Conservation (phyloP, 768 basidiomycete species). For the Tephrocybe sp. region DNA sequence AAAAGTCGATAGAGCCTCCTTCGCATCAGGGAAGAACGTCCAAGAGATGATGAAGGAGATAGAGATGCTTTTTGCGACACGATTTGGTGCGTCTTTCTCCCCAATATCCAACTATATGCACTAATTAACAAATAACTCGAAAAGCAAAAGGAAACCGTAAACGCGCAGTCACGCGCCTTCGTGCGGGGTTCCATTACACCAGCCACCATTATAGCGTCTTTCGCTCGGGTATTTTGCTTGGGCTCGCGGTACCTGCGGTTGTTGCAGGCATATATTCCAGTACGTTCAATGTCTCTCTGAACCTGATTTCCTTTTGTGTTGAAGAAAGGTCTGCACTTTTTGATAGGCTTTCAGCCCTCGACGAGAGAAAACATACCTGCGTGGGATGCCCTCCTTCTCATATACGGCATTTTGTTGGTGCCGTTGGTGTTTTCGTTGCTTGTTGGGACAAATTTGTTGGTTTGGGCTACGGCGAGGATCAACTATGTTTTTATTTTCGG, state of each 20-base stretch:
- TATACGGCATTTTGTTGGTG: conserved; percentile 74
- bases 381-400: conserved; percentile 73
- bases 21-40: conserved; percentile 62
- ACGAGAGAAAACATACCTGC: conserved; percentile 55
- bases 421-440: conserved; percentile 75
- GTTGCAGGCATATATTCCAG: conserved; percentile 61
- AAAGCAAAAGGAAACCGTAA: conserved; percentile 71
- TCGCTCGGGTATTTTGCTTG: conserved; percentile 69
- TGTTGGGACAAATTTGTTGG: conserved; percentile 79
- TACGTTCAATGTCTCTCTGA: conserved; percentile 22
- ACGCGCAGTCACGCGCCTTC: conserved; percentile 65
- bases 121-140: not conserved
- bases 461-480: conserved; percentile 74
- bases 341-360: conserved; percentile 51
- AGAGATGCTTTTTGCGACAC: conserved; percentile 71
- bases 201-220: conserved; percentile 73
- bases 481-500: conserved; percentile 95
- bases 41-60: conserved; percentile 68
- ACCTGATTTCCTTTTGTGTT: not conserved
- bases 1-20: conserved; percentile 65
- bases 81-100: conserved; percentile 55
- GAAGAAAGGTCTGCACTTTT: not conserved
- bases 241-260: conserved; percentile 68
- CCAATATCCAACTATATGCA: not conserved
- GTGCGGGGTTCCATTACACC: conserved; percentile 46